These are phyloP conservation scores for Botrytis porri DNA, from an alignment of 2,329 filamentous ascomycete genomes.

Conservation along the genomic window DNA sequence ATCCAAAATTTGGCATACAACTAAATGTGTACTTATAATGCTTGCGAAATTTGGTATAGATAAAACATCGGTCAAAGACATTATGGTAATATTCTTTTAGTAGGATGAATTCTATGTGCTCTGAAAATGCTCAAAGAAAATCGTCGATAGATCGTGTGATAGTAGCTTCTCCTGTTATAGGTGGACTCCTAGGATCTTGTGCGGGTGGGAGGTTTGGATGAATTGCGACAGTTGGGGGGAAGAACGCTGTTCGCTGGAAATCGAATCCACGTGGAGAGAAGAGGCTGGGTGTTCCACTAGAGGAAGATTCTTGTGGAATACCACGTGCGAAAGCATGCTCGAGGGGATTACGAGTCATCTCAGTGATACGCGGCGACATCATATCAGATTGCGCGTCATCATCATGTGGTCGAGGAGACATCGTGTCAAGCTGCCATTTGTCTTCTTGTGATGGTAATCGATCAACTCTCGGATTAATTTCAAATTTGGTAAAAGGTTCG, in stretches of 20 bases:
- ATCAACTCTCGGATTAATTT: conserved; percentile 1
- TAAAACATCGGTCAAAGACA: conserved; percentile 17
- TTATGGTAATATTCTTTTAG: conserved; percentile 16
- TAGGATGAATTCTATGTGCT: conserved; percentile 16
- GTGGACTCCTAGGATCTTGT: conserved; percentile 70
- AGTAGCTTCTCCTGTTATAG: conserved; percentile 69
- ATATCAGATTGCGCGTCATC: conserved; percentile 32
- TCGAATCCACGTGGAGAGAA: conserved; percentile 70
- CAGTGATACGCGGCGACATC: conserved; percentile 37
- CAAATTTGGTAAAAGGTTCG: conserved; percentile 12
- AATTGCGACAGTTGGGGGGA: conserved; percentile 43
- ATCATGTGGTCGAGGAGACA: conserved; percentile 20
- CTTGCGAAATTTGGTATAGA: conserved; percentile 20
- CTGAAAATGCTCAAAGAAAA: conserved; percentile 53
- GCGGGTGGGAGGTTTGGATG: conserved; percentile 30
- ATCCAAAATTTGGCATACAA: conserved; percentile 18
- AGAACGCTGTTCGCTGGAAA: conserved; percentile 68
- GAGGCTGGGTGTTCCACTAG: conserved; percentile 31
- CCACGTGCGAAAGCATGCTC: conserved; percentile 29
- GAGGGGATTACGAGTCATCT: conserved; percentile 37
- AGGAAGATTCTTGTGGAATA: conserved; percentile 24
- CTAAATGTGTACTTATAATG: conserved; percentile 19
- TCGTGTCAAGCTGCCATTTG: background rate
- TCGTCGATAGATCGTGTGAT: conserved; percentile 78
- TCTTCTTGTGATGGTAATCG: conserved; percentile 11